Conservation (phyloP, 768 basidiomycete genomes). For the Rhodotorula toruloides region DNA sequence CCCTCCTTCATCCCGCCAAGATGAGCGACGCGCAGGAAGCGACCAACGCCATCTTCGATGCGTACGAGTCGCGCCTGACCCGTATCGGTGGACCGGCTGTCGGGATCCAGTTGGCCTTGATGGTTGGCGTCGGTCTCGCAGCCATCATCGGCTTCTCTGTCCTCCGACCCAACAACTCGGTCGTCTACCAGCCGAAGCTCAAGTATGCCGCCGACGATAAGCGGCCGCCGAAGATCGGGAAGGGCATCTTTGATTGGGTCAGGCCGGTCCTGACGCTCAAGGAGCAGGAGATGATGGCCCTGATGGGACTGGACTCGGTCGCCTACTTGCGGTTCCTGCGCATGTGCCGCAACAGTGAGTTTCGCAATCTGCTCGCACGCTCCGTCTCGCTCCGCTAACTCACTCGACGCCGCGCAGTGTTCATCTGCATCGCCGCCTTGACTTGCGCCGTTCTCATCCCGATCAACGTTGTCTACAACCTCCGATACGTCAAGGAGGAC, state of each 20-base stretch:
- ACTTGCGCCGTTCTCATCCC: slow-evolving; percentile 73
- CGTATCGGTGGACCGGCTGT: no score
- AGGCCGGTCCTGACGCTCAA: slow-evolving; percentile 30
- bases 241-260: slow-evolving; percentile 76
- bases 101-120: slow-evolving; percentile 37
- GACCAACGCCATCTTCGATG: slow-evolving; percentile 1
- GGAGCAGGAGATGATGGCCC: slow-evolving; percentile 51
- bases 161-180: slow-evolving; percentile 72
- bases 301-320: slow-evolving; percentile 87
- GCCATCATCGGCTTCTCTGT: slow-evolving; percentile 61
- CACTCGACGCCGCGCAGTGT: slow-evolving; percentile 43
- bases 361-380: not conserved
- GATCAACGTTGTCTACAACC: slow-evolving; percentile 77
- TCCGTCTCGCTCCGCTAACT: not conserved
- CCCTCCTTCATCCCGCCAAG: no score
- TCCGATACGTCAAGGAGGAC: slow-evolving; percentile 56
- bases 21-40: slow-evolving; percentile 12
- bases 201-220: slow-evolving; percentile 46
- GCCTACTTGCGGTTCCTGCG: slow-evolving; percentile 86
- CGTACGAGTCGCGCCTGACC: slow-evolving; percentile 15
- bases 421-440: slow-evolving; percentile 60
- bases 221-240: slow-evolving; percentile 61
- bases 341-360: slow-evolving; percentile 49
- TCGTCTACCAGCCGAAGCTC: slow-evolving; percentile 39
- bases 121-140: slow-evolving; percentile 31